phyloP scores from a whole-genome alignment of 805 yeast species.

The Yamadazyma laniorum region DNA sequence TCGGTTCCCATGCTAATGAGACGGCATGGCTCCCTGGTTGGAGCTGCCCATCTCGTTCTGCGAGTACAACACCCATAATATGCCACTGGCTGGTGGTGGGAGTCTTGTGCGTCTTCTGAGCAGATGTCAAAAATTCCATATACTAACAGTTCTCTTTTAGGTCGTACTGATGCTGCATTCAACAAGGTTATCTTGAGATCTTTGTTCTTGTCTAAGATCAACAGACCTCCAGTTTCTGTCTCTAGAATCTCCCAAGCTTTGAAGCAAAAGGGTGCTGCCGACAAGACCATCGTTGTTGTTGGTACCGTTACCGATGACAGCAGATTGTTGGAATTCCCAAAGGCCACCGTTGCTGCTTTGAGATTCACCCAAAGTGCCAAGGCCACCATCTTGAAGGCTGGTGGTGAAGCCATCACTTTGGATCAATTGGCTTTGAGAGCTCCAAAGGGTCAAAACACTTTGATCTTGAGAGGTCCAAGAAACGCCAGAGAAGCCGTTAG shows the following conservation, averaged over 20 bases:
- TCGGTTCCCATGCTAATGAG: conserved; percentile 3
- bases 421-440: conserved; percentile 99
- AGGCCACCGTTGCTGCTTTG: conserved; percentile 97
- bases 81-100: not conserved
- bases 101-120: conserved; percentile 42
- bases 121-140: conserved; percentile 28
- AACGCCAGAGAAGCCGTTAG: conserved; percentile 98
- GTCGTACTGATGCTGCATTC: conserved; percentile 99
- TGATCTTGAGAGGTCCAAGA: conserved; percentile 98
- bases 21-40: not conserved
- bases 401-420: conserved; percentile 99
- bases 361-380: conserved; percentile 99
- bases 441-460: conserved; percentile 99
- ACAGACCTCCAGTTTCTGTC: conserved; percentile 99
- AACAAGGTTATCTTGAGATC: conserved; percentile 94
- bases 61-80: conserved; percentile 34
- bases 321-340: conserved; percentile 93
- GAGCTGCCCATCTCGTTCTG: conserved; percentile 26
- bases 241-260: conserved; percentile 86
- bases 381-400: conserved; percentile 95
- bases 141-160: conserved; percentile 42
- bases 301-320: conserved; percentile 99
- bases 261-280: conserved; percentile 76
- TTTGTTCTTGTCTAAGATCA: conserved; percentile 95
- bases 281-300: conserved; percentile 94